Evolutionary conservation across 345 rosid genomes (phyloP).

Genomic region (Lepidium sativum): DNA sequence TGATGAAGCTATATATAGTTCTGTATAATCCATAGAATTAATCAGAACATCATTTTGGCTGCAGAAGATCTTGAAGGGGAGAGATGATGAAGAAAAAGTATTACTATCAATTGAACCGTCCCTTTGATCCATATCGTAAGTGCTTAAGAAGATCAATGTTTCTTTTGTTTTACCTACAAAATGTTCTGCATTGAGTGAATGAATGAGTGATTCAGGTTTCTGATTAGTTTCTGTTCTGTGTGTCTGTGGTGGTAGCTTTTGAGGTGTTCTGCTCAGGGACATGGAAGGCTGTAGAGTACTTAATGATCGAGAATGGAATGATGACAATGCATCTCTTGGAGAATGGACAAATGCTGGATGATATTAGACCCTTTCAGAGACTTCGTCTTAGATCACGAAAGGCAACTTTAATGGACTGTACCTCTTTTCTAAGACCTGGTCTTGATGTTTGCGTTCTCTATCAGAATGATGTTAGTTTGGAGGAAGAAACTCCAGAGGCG

Average conservation of each 20-base stretch:
- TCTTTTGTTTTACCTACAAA: not conserved
- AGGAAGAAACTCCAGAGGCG: slow-evolving; percentile 33
- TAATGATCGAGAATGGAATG: slow-evolving; percentile 46
- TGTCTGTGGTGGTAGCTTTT: slow-evolving; percentile 46
- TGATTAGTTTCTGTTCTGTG: not conserved
- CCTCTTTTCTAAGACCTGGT: slow-evolving; percentile 65
- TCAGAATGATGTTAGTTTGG: slow-evolving; percentile 10
- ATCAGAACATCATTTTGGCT: not conserved
- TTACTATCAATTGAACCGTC: slow-evolving; percentile 41
- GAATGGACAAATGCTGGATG: slow-evolving; percentile 20
- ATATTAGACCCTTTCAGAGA: slow-evolving; percentile 40
- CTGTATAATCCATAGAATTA: no score
- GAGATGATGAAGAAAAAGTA: slow-evolving; percentile 36
- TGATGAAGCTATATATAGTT: not conserved
- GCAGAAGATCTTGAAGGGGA: not conserved
- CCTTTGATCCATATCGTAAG: slow-evolving; percentile 47
- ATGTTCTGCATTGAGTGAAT: not conserved
- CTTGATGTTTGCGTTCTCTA: slow-evolving; percentile 65
- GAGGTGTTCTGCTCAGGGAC: slow-evolving; percentile 52
- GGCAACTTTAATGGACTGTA: slow-evolving; percentile 56
- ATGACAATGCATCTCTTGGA: slow-evolving; percentile 38
- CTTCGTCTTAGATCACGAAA: slow-evolving; percentile 65
- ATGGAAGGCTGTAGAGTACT: slow-evolving; percentile 51
- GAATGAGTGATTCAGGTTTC: not conserved
- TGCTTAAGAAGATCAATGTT: not conserved